Conservation (phyloP, 129 eudicot genomes). For the Dittrichia graveolens region DNA sequence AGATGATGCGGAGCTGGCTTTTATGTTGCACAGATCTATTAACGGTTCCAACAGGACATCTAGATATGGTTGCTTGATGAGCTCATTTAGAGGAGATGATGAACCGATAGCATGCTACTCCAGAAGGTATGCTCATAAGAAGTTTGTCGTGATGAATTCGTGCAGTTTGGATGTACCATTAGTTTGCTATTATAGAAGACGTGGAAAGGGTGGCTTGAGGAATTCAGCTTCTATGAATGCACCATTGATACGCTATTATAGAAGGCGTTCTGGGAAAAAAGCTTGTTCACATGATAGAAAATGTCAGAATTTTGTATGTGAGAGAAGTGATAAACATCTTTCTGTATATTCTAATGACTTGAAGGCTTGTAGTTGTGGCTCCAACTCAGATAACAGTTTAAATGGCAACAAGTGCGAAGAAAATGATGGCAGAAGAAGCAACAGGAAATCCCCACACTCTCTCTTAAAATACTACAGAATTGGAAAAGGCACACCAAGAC, state of each 20-base stretch:
- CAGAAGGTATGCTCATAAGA: constrained; percentile 25
- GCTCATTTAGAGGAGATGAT: constrained; percentile 31
- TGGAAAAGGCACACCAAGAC: constrained; percentile 35
- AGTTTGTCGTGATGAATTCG: constrained; percentile 5
- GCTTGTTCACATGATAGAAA: constrained; percentile 16
- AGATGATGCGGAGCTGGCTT: constrained; percentile 65
- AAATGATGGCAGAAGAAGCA: constrained; percentile 27
- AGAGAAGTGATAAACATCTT: constrained; percentile 17
- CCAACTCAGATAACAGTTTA: constrained; percentile 20
- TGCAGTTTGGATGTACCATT: constrained; percentile 16
- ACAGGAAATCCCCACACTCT: constrained; percentile 35
- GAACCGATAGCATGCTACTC: constrained; percentile 26
- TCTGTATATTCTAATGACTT: constrained; percentile 29
- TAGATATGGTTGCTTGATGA: constrained; percentile 33
- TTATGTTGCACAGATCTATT: constrained; percentile 67
- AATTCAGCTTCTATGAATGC: not conserved
- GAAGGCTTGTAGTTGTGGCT: constrained; percentile 28
- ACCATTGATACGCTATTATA: constrained; percentile 13
- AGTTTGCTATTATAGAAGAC: constrained; percentile 28
- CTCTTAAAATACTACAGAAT: constrained; percentile 47
- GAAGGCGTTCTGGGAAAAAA: constrained; percentile 22
- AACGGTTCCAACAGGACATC: constrained; percentile 71
- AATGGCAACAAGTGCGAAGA: constrained; percentile 34
- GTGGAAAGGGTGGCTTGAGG: constrained; percentile 17
- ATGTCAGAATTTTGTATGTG: constrained; percentile 23